A percentile compares a stretch with the other conserved stretches of the same genome.
Conservation (phyloP, 768 basidiomycete genomes). For the Phaffia australis region DNA sequence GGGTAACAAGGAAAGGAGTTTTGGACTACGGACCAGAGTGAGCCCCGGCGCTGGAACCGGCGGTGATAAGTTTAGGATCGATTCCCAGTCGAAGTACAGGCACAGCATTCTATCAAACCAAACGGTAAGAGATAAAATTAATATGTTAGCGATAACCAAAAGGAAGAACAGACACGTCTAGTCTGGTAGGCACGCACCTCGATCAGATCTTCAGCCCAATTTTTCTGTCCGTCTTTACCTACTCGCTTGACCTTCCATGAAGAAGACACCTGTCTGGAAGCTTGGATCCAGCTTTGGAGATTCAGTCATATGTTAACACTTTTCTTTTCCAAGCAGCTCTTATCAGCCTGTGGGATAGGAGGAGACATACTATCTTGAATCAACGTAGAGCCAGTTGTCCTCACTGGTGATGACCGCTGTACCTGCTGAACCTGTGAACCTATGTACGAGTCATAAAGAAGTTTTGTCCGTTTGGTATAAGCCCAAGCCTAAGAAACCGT, state of each 20-base stretch:
- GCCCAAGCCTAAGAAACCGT: neutral
- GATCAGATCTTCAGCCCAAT: constrained; percentile 18
- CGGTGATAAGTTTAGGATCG: constrained; percentile 22
- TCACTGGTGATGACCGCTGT: constrained; percentile 5
- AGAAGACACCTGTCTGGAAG: constrained; percentile 8
- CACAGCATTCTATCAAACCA: neutral
- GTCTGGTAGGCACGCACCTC: neutral
- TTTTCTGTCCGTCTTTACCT: constrained; percentile 11
- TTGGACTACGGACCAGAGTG: constrained; percentile 3
- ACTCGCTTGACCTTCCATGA: constrained; percentile 22
- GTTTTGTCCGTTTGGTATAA: neutral
- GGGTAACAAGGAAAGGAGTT: neutral
- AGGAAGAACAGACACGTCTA: neutral
- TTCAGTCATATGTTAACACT: neutral
- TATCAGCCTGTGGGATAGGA: too few species aligned
- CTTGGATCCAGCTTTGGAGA: constrained; percentile 19
- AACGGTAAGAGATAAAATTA: neutral
- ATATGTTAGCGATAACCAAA: neutral
- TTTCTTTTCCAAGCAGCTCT: neutral
- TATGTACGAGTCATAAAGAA: neutral
- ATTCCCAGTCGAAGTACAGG: constrained; percentile 12
- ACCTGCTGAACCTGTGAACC: constrained; percentile 23
- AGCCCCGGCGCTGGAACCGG: constrained; percentile 2
- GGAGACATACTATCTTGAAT: constrained; percentile 15
- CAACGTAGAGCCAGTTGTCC: constrained; percentile 15